phyloP scores from a whole-genome alignment of 768 basidiomycete species.

The Calocera cornea region DNA sequence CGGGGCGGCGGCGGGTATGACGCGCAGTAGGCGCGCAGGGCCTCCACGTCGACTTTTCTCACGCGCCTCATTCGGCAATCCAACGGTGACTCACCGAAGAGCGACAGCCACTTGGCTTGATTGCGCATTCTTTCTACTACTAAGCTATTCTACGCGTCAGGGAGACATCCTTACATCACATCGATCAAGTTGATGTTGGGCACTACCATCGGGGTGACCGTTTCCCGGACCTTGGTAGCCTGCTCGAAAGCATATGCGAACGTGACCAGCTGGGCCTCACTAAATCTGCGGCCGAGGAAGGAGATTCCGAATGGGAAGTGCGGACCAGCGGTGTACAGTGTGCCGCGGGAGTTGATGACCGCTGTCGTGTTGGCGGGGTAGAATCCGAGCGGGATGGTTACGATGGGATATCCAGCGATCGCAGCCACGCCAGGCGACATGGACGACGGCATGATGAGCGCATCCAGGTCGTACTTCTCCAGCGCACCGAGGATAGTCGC shows the following conservation, averaged over 20 bases:
- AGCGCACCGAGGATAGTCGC: neutral
- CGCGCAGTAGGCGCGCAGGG: neutral
- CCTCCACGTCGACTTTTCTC: neutral
- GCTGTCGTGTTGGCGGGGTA: neutral
- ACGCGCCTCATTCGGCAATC: neutral
- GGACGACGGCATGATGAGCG: neutral
- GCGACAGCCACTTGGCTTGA: neutral
- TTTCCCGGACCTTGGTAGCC: too few relatives aligned
- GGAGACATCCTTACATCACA: too few relatives aligned
- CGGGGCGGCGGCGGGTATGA: neutral
- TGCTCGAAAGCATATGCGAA: too few relatives aligned
- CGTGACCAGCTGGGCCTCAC: too few relatives aligned
- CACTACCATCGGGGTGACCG: too few relatives aligned
- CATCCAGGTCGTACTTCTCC: slow-evolving; percentile 8
- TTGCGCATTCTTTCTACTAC: too few relatives aligned
- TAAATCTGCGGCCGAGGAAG: too few relatives aligned
- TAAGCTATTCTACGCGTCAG: too few relatives aligned
- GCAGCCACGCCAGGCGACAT: neutral
- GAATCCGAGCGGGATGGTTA: slow-evolving; percentile 2
- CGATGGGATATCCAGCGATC: slow-evolving; percentile 5
- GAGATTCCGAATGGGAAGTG: too few relatives aligned
- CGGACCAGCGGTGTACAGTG: too few relatives aligned
- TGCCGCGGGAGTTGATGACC: neutral
- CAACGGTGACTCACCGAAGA: too few relatives aligned
- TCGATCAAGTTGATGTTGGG: too few relatives aligned